Percentiles rank a stretch among this genome's conserved stretches.
Conservation (phyloP, 495 filamentous ascomycete species). For the Hypoxylon lenormandii region DNA sequence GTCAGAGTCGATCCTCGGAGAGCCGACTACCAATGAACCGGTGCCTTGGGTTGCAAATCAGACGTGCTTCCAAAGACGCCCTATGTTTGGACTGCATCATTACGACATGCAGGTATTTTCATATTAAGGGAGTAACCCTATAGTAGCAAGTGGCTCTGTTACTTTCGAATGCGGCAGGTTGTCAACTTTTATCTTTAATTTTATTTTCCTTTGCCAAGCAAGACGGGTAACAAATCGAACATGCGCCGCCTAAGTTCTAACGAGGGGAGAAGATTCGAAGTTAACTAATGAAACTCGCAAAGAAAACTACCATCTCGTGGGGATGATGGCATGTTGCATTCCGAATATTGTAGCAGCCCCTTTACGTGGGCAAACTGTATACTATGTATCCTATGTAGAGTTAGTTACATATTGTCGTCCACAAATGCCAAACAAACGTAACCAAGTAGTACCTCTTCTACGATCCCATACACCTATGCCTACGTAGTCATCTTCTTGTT, state of each 20-base stretch:
- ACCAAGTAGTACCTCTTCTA: slow-evolving; percentile 7
- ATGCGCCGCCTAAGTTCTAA: no score
- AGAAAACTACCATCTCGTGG: slow-evolving; percentile 15
- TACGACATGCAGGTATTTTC: slow-evolving; percentile 23
- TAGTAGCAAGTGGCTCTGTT: slow-evolving; percentile 1
- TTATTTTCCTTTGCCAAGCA: not conserved
- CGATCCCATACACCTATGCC: slow-evolving; percentile 21
- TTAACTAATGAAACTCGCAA: slow-evolving; percentile 3
- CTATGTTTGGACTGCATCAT: slow-evolving; percentile 27
- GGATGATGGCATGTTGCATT: slow-evolving; percentile 44
- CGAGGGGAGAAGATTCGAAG: not conserved
- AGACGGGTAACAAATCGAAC: slow-evolving; percentile 2
- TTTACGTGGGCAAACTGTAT: slow-evolving; percentile 24
- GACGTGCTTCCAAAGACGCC: slow-evolving; percentile 4
- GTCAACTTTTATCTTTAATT: not conserved
- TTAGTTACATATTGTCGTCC: slow-evolving; percentile 18
- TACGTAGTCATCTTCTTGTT: slow-evolving; percentile 19
- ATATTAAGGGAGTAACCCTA: slow-evolving; percentile 9
- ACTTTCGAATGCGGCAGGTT: slow-evolving; percentile 15
- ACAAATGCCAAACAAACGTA: slow-evolving; percentile 1
- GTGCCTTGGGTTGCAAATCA: slow-evolving; percentile 38
- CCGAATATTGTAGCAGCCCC: slow-evolving; percentile 10
- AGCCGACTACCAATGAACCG: slow-evolving; percentile 40
- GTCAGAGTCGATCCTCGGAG: slow-evolving; percentile 23
- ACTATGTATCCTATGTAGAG: no score